A percentile compares a stretch with the other conserved stretches of the same genome.
Conservation (phyloP, 106 monocot genomes). For the Dendrobium catenatum region DNA sequence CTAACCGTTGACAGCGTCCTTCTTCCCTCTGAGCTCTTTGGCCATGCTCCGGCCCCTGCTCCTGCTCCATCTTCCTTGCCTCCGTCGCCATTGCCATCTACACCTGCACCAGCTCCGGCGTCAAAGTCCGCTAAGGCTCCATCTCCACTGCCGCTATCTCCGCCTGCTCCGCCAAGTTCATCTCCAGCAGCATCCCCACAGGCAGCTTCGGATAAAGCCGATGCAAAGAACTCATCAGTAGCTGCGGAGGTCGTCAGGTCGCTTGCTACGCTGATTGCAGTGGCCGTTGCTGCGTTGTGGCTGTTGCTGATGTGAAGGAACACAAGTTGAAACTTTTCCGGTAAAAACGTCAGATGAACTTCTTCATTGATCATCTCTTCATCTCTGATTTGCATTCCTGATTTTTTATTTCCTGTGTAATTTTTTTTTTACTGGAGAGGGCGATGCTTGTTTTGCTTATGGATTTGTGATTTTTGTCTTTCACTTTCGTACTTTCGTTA, state of each 20-base stretch:
- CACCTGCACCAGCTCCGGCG: slow-evolving; percentile 10
- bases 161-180: slow-evolving; percentile 30
- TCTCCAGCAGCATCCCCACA: slow-evolving; percentile 22
- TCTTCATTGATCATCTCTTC: background rate
- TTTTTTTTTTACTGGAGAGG: slow-evolving; percentile 1
- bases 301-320: slow-evolving; percentile 1
- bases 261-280: background rate
- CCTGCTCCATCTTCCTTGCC: slow-evolving; percentile 22
- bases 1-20: slow-evolving; percentile 57
- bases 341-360: background rate
- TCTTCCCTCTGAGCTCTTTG: slow-evolving; percentile 58
- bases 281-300: background rate
- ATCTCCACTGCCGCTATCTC: slow-evolving; percentile 6
- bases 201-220: slow-evolving; percentile 21
- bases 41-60: slow-evolving; percentile 32
- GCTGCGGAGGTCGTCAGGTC: background rate
- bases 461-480: background rate
- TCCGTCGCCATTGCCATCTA: slow-evolving; percentile 8
- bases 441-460: background rate
- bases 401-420: slow-evolving; percentile 1
- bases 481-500: background rate
- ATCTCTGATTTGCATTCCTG: background rate
- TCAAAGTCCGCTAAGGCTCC: slow-evolving; percentile 16
- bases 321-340: background rate
- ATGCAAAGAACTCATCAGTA: slow-evolving; percentile 2